A percentile compares a stretch with the other conserved stretches of the same genome.
These are phyloP conservation scores for Perkinsus chesapeaki DNA, from an alignment of 169 alveolate species.

Conservation along the genomic window DNA sequence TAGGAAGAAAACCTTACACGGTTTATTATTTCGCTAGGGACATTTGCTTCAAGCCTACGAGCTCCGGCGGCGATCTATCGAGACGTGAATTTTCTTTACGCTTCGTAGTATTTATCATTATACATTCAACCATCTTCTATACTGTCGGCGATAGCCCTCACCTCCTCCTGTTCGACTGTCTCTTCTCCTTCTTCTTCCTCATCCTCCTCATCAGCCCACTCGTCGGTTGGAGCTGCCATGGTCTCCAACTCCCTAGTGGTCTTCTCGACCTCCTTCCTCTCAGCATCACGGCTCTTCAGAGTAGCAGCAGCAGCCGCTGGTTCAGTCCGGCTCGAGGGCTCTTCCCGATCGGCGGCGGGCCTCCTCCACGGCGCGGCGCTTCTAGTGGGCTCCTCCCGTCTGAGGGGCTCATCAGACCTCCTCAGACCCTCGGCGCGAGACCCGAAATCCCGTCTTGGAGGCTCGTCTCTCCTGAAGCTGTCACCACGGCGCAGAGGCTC, in stretches of 20 bases:
- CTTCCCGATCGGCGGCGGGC: background rate
- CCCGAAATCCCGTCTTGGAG: background rate
- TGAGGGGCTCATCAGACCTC: conserved; percentile 1
- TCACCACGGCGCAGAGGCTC: background rate
- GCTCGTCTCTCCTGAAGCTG: background rate
- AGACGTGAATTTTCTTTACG: no score
- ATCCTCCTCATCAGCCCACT: background rate
- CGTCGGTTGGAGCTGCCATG: background rate
- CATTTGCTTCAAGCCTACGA: no score
- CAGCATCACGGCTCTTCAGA: background rate
- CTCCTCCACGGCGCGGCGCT: background rate
- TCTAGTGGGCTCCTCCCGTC: background rate
- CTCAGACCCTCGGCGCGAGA: background rate
- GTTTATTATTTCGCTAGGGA: no score
- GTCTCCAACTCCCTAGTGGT: background rate
- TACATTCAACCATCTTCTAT: no score
- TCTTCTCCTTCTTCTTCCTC: background rate
- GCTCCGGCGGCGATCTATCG: no score
- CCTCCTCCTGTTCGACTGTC: background rate
- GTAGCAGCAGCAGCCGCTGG: background rate
- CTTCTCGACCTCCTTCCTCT: background rate
- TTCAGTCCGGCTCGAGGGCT: background rate
- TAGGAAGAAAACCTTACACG: no score
- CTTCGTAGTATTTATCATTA: no score
- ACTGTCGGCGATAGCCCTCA: no score